Base-by-base conservation (phyloP, 495 filamentous ascomycete genomes). In the Darksidea phi region DNA sequence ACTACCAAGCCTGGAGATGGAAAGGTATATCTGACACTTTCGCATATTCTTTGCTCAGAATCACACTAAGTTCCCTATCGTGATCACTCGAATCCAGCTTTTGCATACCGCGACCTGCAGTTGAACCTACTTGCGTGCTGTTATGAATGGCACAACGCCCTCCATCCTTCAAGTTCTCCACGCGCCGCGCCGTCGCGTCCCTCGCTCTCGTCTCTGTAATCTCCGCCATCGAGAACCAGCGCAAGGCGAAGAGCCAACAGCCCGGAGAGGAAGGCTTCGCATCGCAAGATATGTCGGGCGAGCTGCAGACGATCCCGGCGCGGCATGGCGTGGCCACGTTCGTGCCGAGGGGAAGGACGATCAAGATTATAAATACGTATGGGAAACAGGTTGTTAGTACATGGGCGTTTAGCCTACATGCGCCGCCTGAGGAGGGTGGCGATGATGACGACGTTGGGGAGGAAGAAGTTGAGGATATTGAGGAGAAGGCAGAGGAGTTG, bases 341-440 rank as follows among this genome's bases (percentile, higher is more conserved):
- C 54, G 72, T 81, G 47, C 64, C 61, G 10, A 54, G 67, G 1
- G 77, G 75, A 10, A 68, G 76, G 45, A 77, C 69, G 0, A 77
- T 82, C 66, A 79, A 79, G 57, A 74, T 83, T 28, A 76, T 77
- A 68, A 83, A 83, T 56, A 80, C 78, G 6, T 71, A 75, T 54
- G 80, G 80, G 18, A 76, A 73, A 15, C 80, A 83, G 70, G 79
- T 82, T 5, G 70, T 81, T n/a, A 78, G 79, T 67, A 76, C 74
- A 6, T 82, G 76, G 76, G 80, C 77, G 0, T 79, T 83, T 56
- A 72, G 73, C 0, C 53, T 77, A 11, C 51, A 63, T 45, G 67
- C 71, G 17, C 72, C 75, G 20, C 68, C 65, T 26, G 56, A 61
- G 28, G 48, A 70, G 36, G 56, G 58, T 12, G 56, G 48, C 10